Conservation (phyloP, 2,329 filamentous ascomycete genomes). For the Ophiosphaerella herpotricha region DNA sequence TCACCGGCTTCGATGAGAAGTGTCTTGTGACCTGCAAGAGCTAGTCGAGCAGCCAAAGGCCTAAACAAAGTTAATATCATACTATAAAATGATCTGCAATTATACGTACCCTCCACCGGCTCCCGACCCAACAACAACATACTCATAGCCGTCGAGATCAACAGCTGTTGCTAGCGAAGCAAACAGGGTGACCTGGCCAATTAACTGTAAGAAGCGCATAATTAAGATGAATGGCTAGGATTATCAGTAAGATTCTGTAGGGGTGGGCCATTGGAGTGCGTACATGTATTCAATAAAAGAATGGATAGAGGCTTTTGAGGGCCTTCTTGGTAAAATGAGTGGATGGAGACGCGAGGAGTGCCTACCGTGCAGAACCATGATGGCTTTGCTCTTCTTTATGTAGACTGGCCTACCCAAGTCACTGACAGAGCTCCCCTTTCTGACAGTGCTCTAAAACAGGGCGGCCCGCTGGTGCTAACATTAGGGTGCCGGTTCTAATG, state of each 20-base stretch:
- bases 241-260: constrained; percentile 8
- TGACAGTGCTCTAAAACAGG: background rate
- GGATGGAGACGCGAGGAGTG: constrained; percentile 17
- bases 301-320: constrained; percentile 6
- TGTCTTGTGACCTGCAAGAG: constrained; percentile 63
- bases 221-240: constrained; percentile 8
- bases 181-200: constrained; percentile 24
- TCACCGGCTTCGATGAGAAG: constrained; percentile 67
- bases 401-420: background rate
- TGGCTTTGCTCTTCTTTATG: constrained; percentile 11
- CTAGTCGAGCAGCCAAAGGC: constrained; percentile 57
- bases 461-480: background rate
- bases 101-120: constrained; percentile 33
- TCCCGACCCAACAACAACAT: constrained; percentile 63
- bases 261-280: background rate
- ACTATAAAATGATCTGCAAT: background rate
- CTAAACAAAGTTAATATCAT: background rate
- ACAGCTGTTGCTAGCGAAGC: constrained; percentile 29
- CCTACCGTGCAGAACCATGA: constrained; percentile 11
- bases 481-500: background rate
- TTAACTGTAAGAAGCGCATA: constrained; percentile 30
- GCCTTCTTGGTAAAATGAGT: constrained; percentile 11
- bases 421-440: background rate
- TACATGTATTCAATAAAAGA: constrained; percentile 4
- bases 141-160: constrained; percentile 58